Evolutionary conservation across 1,284 basidiomycete species (phyloP).

Genomic region (Porogramme epimiltina): DNA sequence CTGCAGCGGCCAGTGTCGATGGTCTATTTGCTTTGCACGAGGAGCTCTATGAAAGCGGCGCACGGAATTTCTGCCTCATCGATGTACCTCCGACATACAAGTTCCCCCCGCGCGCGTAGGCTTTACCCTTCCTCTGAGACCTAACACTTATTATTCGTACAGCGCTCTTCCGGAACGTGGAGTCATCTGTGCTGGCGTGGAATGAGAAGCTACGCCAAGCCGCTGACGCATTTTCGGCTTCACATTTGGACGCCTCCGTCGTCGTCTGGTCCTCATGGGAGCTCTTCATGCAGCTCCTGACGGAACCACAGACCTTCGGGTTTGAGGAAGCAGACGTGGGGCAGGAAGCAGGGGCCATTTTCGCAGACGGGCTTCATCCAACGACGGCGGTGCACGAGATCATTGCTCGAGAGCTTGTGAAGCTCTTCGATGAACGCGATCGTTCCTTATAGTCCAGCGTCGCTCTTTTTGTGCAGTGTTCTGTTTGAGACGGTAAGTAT

Average conservation of each 20-base stretch:
- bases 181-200: too few species aligned
- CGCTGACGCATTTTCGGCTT: conserved; percentile 37
- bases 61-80: conserved; percentile 60
- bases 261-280: conserved; percentile 50
- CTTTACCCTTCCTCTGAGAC: too few species aligned
- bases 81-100: conserved; percentile 58
- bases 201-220: conserved; percentile 39
- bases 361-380: conserved; percentile 12
- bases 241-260: conserved; percentile 46
- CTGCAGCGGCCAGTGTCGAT: conserved; percentile 20
- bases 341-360: conserved; percentile 9
- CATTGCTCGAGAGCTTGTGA: background rate
- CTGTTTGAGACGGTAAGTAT: too few species aligned
- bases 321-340: conserved; percentile 44
- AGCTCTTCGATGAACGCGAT: too few species aligned
- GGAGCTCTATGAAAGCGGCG: conserved; percentile 46
- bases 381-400: conserved; percentile 4
- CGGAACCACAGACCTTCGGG: conserved; percentile 41
- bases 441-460: too few species aligned
- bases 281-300: conserved; percentile 44
- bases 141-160: too few species aligned
- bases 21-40: conserved; percentile 44
- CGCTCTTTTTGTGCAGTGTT: too few species aligned
- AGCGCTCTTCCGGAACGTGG: too few species aligned
- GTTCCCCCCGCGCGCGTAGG: too few species aligned